Base-by-base conservation (phyloP, 768 basidiomycete species). In the Leucocoprinus leucothites region DNA sequence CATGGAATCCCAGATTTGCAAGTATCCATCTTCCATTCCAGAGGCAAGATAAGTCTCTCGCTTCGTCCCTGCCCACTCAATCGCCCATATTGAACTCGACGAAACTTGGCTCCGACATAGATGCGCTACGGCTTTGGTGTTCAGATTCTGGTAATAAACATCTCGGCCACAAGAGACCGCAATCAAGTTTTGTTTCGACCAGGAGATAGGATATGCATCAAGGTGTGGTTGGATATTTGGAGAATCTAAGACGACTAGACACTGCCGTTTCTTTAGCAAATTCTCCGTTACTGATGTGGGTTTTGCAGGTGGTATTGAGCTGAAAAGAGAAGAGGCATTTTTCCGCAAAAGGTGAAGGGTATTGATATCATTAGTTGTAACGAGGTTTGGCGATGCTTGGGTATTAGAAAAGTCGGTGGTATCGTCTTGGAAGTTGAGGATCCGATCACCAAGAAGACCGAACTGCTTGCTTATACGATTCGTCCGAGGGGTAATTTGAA, bases 401-500 rank as follows among this genome's bases (percentile, higher is more conserved):
- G 46, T 21, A 24, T 35, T 34, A 11, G 57, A 48, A 41, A 41
- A 7, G 24, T 47, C 52, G 21, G 53, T 43, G 34, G 62, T 66
- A 48, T 69, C 69, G 34, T 83, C 80, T 38, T 73, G 71, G 64
- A 75, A 86, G 45, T 72, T 80, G 51, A 87, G 69, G 26, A 87
- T 64, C 18, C 78, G 76, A 56, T 82, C 81, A 59, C 81, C 80
- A 7, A 78, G 60, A 35, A 87, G 74, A 7, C 85, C 86, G 42
- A 86, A 83, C 22, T 80, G 71, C 59, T 80, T 79, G 60, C 83
- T 81, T 43, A 87, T 84, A 19, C 86, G 79, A 51, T 77, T 80
- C n/a, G 86, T 84, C 16, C 86, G 81, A 11, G 86, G 86, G 1
- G 85, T 87, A 34, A 72, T 76, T 52, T 82, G 78, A 44, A 87